Conservation (phyloP, 1,284 basidiomycete species). For the Golubevia sp. region DNA sequence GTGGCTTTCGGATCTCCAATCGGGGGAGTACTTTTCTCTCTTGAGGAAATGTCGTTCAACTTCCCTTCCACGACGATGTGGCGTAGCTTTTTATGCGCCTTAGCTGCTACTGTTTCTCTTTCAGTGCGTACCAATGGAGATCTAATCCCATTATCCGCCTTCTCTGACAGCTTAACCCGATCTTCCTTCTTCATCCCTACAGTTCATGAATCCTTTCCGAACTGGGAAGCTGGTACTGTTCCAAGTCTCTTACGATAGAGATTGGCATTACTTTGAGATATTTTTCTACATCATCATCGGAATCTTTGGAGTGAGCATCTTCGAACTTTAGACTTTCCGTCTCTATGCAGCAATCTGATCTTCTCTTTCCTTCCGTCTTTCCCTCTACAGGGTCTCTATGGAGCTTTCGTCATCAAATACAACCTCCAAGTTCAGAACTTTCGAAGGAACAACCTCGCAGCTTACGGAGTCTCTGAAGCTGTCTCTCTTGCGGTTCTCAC, state of each 20-base stretch:
- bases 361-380: conserved; percentile 3
- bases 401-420: conserved; percentile 95
- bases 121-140: conserved; percentile 69
- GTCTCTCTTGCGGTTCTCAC: conserved; percentile 84
- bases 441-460: conserved; percentile 81
- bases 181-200: background rate
- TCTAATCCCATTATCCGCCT: background rate
- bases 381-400: conserved; percentile 77
- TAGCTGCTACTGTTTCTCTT: conserved; percentile 93
- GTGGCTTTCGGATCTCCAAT: conserved; percentile 98
- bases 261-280: conserved; percentile 99
- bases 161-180: too few species aligned
- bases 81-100: conserved; percentile 93
- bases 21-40: conserved; percentile 88
- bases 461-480: conserved; percentile 85
- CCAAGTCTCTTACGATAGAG: conserved; percentile 94
- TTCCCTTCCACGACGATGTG: conserved; percentile 99
- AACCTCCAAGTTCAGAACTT: conserved; percentile 94
- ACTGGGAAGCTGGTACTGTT: conserved; percentile 98
- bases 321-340: too few species aligned
- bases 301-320: conserved; percentile 72
- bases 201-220: conserved; percentile 97
- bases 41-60: conserved; percentile 94
- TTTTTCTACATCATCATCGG: conserved; percentile 92
- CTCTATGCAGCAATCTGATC: background rate